Base-by-base conservation (phyloP, 805 yeast genomes). In the Clavispora phyllophila region DNA sequence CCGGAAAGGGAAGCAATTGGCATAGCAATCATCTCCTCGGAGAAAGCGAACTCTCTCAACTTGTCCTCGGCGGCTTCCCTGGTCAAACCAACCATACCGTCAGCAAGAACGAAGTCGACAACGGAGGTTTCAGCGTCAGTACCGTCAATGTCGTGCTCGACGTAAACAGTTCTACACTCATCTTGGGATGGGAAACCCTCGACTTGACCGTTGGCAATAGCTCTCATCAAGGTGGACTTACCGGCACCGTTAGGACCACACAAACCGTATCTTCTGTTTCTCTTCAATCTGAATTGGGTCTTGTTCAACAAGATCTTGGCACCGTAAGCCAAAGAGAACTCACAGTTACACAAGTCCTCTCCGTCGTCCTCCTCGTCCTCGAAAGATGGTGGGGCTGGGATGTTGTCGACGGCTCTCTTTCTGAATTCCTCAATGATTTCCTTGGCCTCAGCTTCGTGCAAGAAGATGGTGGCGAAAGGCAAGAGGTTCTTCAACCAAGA, bases 291-390 rank as follows among this genome's bases (percentile, higher is more conserved):
- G 72, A 93, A 83, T 79, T 91, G 97, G 60, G 99, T 93, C 78
- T 93, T 91, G 91, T 93, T 93, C 75, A 93, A 88, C 78, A 93
- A 82, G 81, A 93, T 93, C 87, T 93, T 93, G 66, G 99, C 99
- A 91, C 99, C 99, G 76, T 93, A 93, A 73, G 99, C 99, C 66
- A 93, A 82, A 49, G 99, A 93, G 90, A 93, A 93, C 84, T 93
- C 99, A 86, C 98, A 91, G 96, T 93, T 93, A 84, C 99, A 93
- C 68, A 93, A 81, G 70, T 93, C 98, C 80, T 93, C 98, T 78
- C 98, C 99, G 69, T 93, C 98, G 68, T 89, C 97, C 68, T 84
- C 93, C 73, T 85, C 91, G 65, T 90, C 97, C 76, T 91, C 98
- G 74, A 89, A 89, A 65, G 82, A 73, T 66, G 96, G 95, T 64